A percentile compares a stretch with the other conserved stretches of the same genome.
Evolutionary conservation across 2,329 filamentous ascomycete genomes (phyloP).

Genomic region (Orbilia ellipsospora): DNA sequence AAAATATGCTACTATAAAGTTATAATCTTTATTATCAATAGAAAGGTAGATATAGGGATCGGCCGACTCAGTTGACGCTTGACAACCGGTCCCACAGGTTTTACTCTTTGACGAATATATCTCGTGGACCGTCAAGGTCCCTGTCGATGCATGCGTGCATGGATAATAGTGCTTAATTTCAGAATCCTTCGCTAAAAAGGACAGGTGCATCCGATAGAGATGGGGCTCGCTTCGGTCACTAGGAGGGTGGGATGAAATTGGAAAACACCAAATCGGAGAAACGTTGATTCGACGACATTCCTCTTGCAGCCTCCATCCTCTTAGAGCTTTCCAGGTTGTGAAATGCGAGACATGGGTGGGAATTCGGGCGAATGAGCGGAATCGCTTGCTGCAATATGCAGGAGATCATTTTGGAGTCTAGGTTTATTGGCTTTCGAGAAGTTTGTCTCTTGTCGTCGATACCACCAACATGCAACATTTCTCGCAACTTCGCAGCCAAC

Average conservation of each 20-base stretch:
- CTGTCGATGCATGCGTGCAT: constrained; percentile 2
- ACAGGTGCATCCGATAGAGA: constrained; percentile 42
- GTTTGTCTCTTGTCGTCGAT: constrained; percentile 16
- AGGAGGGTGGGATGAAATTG: constrained; percentile 29
- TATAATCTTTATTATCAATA: no score
- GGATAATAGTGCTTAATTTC: constrained; percentile 5
- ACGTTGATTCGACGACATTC: constrained; percentile 39
- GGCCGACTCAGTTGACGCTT: no score
- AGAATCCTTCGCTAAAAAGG: constrained; percentile 31
- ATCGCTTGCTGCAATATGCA: constrained; percentile 30
- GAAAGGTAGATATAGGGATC: no score
- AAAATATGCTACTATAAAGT: no score
- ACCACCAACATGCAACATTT: constrained; percentile 29
- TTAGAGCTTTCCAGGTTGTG: constrained; percentile 32
- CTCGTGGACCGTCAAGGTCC: no score
- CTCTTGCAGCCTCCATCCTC: constrained; percentile 16
- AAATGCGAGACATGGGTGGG: constrained; percentile 43
- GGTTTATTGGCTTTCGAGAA: constrained; percentile 6
- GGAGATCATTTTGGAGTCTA: constrained; percentile 22
- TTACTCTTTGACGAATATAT: no score
- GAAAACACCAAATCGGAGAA: constrained; percentile 34
- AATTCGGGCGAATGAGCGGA: constrained; percentile 18
- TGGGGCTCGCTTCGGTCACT: constrained; percentile 14
- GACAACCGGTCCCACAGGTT: no score
- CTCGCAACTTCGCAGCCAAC: constrained; percentile 10